A percentile compares a stretch with the other conserved stretches of the same genome.
Evolutionary conservation across 2,329 filamentous ascomycete genomes (phyloP).

Genomic region (Helicocarpus griseus): DNA sequence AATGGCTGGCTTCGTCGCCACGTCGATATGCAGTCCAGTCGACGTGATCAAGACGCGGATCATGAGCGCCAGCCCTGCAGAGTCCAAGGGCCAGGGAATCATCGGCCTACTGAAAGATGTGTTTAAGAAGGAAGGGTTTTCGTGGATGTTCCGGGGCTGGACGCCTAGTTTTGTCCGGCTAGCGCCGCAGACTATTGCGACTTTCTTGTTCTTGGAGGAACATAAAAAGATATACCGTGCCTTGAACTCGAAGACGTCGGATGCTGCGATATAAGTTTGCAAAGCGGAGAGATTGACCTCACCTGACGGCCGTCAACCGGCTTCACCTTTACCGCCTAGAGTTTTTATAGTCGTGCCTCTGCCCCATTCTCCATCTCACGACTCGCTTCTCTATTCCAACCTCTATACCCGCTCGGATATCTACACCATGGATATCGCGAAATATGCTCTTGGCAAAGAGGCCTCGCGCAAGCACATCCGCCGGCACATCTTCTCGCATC

Average conservation of each 20-base stretch:
- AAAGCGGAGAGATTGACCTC: too few relatives aligned
- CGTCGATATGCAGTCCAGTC: conserved; percentile 57
- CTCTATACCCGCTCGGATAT: too few relatives aligned
- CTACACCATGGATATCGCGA: too few relatives aligned
- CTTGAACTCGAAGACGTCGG: conserved; percentile 40
- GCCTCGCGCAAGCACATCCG: too few relatives aligned
- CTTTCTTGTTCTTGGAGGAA: conserved; percentile 58
- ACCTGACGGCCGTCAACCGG: too few relatives aligned
- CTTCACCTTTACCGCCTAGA: too few relatives aligned
- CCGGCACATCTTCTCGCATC: too few relatives aligned
- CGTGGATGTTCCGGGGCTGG: conserved; percentile 59
- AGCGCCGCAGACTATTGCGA: conserved; percentile 57
- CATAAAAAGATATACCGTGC: conserved; percentile 54
- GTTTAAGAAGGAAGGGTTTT: conserved; percentile 46
- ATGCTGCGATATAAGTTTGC: conserved; percentile 38
- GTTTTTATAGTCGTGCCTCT: too few relatives aligned
- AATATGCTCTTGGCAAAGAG: too few relatives aligned
- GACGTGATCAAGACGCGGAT: conserved; percentile 59
- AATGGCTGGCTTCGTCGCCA: conserved; percentile 56
- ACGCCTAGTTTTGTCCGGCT: conserved; percentile 57
- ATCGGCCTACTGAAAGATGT: conserved; percentile 44
- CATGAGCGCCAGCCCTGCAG: conserved; percentile 45
- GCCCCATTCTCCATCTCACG: too few relatives aligned
- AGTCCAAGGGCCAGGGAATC: conserved; percentile 36
- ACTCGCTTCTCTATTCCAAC: too few relatives aligned